phyloP scores from a whole-genome alignment of 2,329 filamentous ascomycete species.

The Sporothrix mexicana region DNA sequence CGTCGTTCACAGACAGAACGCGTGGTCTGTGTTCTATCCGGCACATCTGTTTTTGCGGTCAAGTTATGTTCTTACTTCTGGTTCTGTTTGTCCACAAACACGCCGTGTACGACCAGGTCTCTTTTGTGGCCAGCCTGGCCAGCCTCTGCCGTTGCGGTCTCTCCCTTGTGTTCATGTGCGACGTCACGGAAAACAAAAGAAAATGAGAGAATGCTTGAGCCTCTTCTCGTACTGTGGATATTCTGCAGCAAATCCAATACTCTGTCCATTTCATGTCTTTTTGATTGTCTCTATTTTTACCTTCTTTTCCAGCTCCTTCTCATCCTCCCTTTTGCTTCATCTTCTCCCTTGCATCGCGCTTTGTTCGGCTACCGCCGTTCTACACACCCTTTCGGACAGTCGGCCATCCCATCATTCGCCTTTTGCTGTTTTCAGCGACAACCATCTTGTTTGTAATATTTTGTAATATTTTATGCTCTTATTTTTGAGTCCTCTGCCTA shows the following conservation, averaged over 20 bases:
- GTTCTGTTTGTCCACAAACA: constrained; percentile 7
- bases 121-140: neutral
- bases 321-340: neutral
- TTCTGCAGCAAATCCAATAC: too few species aligned
- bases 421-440: neutral
- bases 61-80: neutral
- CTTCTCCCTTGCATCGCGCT: neutral
- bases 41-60: neutral
- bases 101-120: constrained; percentile 2
- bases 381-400: neutral
- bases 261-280: neutral
- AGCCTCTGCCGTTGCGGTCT: constrained; percentile 19
- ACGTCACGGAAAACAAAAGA: neutral
- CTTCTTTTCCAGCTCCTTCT: neutral
- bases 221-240: neutral
- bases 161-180: constrained; percentile 8
- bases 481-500: neutral
- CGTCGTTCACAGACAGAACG: neutral
- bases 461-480: neutral
- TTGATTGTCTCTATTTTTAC: constrained; percentile 6
- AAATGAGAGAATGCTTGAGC: neutral
- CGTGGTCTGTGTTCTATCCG: neutral
- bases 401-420: neutral
- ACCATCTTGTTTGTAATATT: too few species aligned
- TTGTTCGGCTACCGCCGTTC: neutral